A percentile compares a stretch with the other conserved stretches of the same genome.
phyloP scores from a whole-genome alignment of 169 alveolate species.

The Babesia caballi region DNA sequence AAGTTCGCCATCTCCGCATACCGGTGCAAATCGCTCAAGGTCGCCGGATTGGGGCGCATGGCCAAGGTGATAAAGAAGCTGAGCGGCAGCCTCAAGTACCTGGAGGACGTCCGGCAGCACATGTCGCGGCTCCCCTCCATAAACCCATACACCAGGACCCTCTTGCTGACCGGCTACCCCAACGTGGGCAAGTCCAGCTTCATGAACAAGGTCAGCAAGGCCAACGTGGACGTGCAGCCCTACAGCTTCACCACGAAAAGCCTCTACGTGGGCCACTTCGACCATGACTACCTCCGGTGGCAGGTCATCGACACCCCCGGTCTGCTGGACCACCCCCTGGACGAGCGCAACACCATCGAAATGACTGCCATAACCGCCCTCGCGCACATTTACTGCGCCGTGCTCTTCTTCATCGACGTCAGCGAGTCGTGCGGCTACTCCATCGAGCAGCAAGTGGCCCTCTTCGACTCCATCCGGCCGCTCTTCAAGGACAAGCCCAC shows the following conservation, averaged over 20 bases:
- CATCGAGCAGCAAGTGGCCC: conserved; percentile 87
- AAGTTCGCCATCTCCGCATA: conserved; percentile 96
- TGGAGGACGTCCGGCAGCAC: conserved; percentile 98
- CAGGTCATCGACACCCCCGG: conserved; percentile 99
- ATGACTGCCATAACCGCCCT: conserved; percentile 99
- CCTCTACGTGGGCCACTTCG: conserved; percentile 99
- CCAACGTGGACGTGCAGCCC: conserved; percentile 97
- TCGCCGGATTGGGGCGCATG: conserved; percentile 98
- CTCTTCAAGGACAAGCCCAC: conserved; percentile 93
- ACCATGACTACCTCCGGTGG: conserved; percentile 94
- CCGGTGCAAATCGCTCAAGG: conserved; percentile 95
- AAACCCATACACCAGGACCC: conserved; percentile 91
- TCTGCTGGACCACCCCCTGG: conserved; percentile 95
- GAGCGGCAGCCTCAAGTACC: conserved; percentile 89
- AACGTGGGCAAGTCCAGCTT: conserved; percentile 98
- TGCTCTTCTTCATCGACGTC: conserved; percentile 89
- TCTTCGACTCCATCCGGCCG: conserved; percentile 92
- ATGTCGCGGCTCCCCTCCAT: conserved; percentile 94
- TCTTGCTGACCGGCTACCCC: conserved; percentile 96
- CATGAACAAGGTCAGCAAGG: conserved; percentile 94
- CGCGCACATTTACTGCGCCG: conserved; percentile 92
- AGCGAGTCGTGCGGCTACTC: conserved; percentile 97
- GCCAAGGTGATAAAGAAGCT: conserved; percentile 94
- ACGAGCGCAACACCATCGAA: conserved; percentile 97
- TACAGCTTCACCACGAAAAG: conserved; percentile 99